phyloP scores from a whole-genome alignment of 805 yeast species.

The Scheffersomyces ergatensis region DNA sequence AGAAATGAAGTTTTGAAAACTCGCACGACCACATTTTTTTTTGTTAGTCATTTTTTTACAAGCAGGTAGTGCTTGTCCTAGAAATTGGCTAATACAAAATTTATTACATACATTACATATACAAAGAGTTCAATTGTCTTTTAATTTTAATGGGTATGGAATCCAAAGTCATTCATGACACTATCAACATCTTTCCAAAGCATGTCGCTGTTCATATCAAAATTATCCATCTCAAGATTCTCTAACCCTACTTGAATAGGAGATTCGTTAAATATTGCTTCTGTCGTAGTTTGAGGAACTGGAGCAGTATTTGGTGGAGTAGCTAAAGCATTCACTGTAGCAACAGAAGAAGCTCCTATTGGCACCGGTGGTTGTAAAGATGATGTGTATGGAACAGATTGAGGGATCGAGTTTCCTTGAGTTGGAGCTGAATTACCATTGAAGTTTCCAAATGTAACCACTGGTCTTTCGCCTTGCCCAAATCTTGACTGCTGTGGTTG shows the following conservation, averaged over 20 bases:
- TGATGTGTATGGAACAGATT: no score
- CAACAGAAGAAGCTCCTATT: not conserved
- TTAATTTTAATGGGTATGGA: conserved; percentile 49
- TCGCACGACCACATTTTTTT: not conserved
- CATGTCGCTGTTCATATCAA: conserved; percentile 51
- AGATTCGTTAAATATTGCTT: conserved; percentile 12
- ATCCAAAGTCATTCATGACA: conserved; percentile 90
- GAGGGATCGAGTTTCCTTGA: no score
- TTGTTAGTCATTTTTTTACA: no score
- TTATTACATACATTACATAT: not conserved
- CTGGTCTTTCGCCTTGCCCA: not conserved
- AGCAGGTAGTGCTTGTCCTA: no score
- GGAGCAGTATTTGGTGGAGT: not conserved
- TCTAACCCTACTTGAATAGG: conserved; percentile 28
- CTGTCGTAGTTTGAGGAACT: not conserved
- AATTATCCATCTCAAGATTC: conserved; percentile 36
- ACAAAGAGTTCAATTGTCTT: not conserved
- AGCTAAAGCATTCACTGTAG: not conserved
- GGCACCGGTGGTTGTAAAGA: not conserved
- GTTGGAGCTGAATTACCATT: not conserved
- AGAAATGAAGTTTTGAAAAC: not conserved
- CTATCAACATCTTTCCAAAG: conserved; percentile 83
- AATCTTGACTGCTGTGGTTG: not conserved
- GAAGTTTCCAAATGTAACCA: not conserved
- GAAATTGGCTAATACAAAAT: not conserved